Base-by-base conservation (phyloP, 2,329 filamentous ascomycete genomes). In the Penicillium expansum region DNA sequence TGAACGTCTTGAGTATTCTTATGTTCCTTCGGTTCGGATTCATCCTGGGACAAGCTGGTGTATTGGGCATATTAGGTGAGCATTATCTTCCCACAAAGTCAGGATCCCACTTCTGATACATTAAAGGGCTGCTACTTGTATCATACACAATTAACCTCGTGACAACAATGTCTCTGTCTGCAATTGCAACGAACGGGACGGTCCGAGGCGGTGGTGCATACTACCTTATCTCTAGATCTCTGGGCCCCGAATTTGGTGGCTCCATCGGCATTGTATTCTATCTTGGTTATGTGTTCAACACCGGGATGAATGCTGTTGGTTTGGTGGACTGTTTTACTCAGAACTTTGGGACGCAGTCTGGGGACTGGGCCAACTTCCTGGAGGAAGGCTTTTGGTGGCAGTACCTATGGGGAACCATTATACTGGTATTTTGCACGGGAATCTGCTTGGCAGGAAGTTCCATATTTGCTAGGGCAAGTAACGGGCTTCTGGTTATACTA, bases 1-100 rank as follows among this genome's bases (percentile, higher is more conserved):
- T 95, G 63, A 96, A 94, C 73, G 91, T 96, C 41, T 77, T 95
- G 63, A 93, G 90, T 66, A 95, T 96, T 74, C 82, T 96, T 60
- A 95, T 96, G 90, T 96, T 96, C 76, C 80, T 96, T 66, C 85
- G 91, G 22, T 96, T 96, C 72, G 91, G 91, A 22, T 86, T 91
- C 66, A 90, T 96, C 56, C 79, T 95, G 22, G 91, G 91, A 9
- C 88, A 93, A 69, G 83, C 88, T 60, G 91, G 91, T 22, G 79
- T 95, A 43, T 62, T 93, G 42, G 91, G 90, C 48, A 94, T 92
- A 73, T 78, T 95, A 70, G 88, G 89, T 90, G 77, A 72, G 80
- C 67, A 43, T 6, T 7, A 33, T 55, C 32, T 24, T 49, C 41
- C 27, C 47, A 11, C 16, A 42, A 35, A 52, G 42, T 8, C 39